These are phyloP conservation scores for Moelleriella libera DNA, from an alignment of 2,329 filamentous ascomycete species.

Conservation along the genomic window DNA sequence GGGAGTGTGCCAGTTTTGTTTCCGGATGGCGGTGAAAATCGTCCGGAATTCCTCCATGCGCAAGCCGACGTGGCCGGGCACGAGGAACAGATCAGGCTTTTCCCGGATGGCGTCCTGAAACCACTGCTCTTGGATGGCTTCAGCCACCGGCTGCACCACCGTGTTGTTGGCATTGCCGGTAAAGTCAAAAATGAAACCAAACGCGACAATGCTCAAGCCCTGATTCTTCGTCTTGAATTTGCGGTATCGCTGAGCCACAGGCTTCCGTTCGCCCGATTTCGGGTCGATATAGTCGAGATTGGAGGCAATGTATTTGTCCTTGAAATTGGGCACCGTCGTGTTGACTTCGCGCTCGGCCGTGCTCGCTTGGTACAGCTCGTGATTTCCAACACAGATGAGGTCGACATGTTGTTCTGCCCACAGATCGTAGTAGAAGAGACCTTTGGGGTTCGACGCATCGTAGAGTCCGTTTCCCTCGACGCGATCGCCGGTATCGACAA, in stretches of 20 bases:
- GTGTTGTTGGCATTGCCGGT: slow-evolving; percentile 84
- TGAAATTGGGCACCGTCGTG: slow-evolving; percentile 71
- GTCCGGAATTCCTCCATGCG: slow-evolving; percentile 65
- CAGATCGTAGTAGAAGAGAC: slow-evolving; percentile 78
- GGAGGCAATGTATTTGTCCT: slow-evolving; percentile 69
- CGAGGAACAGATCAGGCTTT: slow-evolving; percentile 74
- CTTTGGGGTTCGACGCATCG: slow-evolving; percentile 77
- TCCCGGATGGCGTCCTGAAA: slow-evolving; percentile 77
- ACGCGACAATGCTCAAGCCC: slow-evolving; percentile 68
- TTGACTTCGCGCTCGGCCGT: slow-evolving; percentile 68
- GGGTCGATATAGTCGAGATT: slow-evolving; percentile 82
- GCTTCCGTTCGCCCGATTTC: slow-evolving; percentile 53
- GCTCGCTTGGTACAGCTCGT: slow-evolving; percentile 78
- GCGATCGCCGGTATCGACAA: slow-evolving; percentile 90
- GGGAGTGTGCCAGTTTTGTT: slow-evolving; percentile 63
- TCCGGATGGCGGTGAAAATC: slow-evolving; percentile 67
- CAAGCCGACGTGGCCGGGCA: slow-evolving; percentile 74
- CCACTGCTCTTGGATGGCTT: slow-evolving; percentile 75
- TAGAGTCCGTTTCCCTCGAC: slow-evolving; percentile 93
- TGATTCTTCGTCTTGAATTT: slow-evolving; percentile 89
- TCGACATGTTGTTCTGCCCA: slow-evolving; percentile 73
- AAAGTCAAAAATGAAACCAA: slow-evolving; percentile 95
- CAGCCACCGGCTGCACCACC: slow-evolving; percentile 62
- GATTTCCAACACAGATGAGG: slow-evolving; percentile 77
- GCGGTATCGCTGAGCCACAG: slow-evolving; percentile 69